Conservation (phyloP, 108 stramenopile species). For the Nannochloropsis salina region DNA sequence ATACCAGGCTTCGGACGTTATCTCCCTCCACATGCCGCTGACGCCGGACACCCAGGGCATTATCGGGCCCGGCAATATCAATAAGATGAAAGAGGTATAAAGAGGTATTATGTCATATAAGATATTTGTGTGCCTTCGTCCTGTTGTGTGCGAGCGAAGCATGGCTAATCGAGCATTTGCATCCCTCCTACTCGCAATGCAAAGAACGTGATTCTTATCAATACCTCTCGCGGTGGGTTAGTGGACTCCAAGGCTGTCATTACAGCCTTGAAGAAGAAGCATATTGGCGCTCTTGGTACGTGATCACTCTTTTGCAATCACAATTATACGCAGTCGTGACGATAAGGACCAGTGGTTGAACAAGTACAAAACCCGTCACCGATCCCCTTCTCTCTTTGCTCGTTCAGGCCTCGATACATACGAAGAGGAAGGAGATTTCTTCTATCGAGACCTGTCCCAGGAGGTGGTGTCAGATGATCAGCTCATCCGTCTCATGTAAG, state of each 20-base stretch:
- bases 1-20: slow-evolving; percentile 54
- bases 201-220: slow-evolving; percentile 63
- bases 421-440: slow-evolving; percentile 66
- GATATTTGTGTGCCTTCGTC: no score
- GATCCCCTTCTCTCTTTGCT: background rate
- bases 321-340: no score
- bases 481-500: slow-evolving; percentile 15
- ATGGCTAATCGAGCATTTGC: no score
- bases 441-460: slow-evolving; percentile 63
- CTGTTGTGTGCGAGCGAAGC: no score
- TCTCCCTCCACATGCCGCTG: slow-evolving; percentile 69
- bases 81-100: background rate
- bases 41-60: slow-evolving; percentile 60
- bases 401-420: slow-evolving; percentile 62
- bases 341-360: no score
- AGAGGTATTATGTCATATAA: background rate
- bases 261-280: slow-evolving; percentile 57
- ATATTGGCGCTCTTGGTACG: slow-evolving; percentile 54
- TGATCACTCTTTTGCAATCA: background rate
- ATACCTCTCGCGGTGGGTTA: slow-evolving; percentile 67
- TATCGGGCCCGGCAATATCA: slow-evolving; percentile 51
- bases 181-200: no score
- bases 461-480: background rate
- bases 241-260: slow-evolving; percentile 64
- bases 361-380: no score